Evolutionary conservation across 2,329 filamentous ascomycete species (phyloP).

Genomic region (Botrytis pseudocinerea): DNA sequence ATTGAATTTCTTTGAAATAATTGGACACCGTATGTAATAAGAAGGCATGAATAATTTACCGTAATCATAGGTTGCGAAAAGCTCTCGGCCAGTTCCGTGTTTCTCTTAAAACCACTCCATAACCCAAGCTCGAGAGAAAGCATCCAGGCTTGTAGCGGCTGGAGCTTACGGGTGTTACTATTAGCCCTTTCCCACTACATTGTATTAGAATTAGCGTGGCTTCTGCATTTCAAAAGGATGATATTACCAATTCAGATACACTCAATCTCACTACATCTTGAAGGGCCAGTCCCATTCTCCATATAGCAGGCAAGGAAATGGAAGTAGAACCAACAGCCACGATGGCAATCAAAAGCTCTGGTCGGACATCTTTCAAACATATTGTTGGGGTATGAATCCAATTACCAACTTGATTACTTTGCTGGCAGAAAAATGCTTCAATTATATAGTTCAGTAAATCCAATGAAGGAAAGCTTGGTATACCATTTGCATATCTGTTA

Average conservation of each 20-base stretch:
- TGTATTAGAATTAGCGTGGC: neutral
- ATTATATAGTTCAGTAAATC: neutral
- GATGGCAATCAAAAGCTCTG: neutral
- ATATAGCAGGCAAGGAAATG: neutral
- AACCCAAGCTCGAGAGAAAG: neutral
- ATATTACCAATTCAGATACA: neutral
- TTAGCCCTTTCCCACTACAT: neutral
- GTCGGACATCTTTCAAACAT: neutral
- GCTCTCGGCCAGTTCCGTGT: neutral
- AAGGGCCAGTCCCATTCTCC: neutral
- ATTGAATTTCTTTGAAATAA: neutral
- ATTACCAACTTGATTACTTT: neutral
- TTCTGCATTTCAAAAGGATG: neutral
- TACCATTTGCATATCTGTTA: neutral
- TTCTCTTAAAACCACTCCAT: neutral
- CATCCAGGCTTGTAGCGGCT: neutral
- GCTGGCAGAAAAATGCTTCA: neutral
- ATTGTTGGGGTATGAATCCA: neutral
- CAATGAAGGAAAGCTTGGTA: neutral
- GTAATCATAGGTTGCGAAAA: neutral
- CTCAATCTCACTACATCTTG: neutral
- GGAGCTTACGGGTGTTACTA: neutral
- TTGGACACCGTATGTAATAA: neutral
- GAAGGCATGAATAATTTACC: neutral
- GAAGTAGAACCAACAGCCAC: neutral